A percentile compares a stretch with the other conserved stretches of the same genome.
These are phyloP conservation scores for Medicago ruthenica DNA, from an alignment of 306 rosid genomes.

Conservation along the genomic window DNA sequence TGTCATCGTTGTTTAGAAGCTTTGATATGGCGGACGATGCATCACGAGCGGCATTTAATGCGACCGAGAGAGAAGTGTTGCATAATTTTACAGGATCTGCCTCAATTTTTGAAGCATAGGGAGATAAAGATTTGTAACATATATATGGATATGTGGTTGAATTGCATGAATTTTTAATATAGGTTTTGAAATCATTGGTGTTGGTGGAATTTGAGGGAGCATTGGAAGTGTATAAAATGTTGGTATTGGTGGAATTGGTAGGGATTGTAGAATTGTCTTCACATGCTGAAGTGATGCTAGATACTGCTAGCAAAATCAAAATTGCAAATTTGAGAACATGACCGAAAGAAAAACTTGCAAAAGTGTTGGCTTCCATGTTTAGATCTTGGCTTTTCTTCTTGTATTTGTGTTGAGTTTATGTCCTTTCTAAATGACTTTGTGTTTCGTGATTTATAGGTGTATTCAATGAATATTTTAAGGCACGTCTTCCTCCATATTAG, in stretches of 20 bases:
- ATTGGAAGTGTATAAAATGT: neutral
- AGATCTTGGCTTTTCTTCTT: neutral
- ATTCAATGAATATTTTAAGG: conserved; percentile 22
- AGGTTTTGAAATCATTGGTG: conserved; percentile 16
- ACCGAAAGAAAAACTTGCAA: neutral
- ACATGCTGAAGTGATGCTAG: conserved; percentile 31
- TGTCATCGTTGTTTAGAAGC: neutral
- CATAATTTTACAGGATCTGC: conserved; percentile 52
- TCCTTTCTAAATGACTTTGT: neutral
- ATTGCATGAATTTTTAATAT: conserved; percentile 51
- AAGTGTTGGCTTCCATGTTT: conserved; percentile 40
- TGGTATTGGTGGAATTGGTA: conserved; percentile 33
- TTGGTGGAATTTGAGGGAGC: neutral
- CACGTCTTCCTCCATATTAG: neutral
- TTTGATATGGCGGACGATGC: conserved; percentile 42
- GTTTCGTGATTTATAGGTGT: conserved; percentile 37
- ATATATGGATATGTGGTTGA: conserved; percentile 52
- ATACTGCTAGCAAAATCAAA: conserved; percentile 18
- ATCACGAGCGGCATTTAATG: conserved; percentile 40
- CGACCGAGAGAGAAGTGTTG: conserved; percentile 45
- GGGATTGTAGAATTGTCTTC: neutral
- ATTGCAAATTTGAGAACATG: conserved; percentile 27
- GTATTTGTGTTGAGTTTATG: neutral
- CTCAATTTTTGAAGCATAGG: conserved; percentile 54
- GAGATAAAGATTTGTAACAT: conserved; percentile 53